Conservation (phyloP, 2,329 filamentous ascomycete species). For the Colletotrichum gigasporum region DNA sequence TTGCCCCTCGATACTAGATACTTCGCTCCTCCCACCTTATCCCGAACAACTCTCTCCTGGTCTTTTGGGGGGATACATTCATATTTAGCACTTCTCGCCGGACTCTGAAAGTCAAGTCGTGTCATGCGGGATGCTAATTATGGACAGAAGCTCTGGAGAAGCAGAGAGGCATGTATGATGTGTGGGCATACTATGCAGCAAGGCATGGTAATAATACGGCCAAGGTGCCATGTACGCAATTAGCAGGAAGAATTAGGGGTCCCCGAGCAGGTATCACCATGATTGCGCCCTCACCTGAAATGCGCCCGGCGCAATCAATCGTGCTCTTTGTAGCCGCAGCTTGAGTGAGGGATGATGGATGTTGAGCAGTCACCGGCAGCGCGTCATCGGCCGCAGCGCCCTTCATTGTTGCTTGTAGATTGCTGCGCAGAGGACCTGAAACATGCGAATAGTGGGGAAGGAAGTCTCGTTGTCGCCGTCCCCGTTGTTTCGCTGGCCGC, state of each 20-base stretch:
- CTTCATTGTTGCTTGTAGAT: conserved; percentile 28
- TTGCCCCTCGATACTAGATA: too few relatives aligned
- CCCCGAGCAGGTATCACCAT: conserved; percentile 11
- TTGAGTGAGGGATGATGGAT: conserved; percentile 21
- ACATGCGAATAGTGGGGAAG: conserved; percentile 18
- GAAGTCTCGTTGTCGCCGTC: not conserved
- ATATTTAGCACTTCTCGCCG: conserved; percentile 15
- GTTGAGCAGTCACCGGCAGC: not conserved
- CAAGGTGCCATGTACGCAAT: not conserved
- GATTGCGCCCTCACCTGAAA: conserved; percentile 14
- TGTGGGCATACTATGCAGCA: not conserved
- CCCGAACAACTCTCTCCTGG: too few relatives aligned
- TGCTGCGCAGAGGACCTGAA: conserved; percentile 24
- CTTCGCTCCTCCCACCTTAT: not conserved
- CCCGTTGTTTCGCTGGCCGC: not conserved
- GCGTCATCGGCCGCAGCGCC: not conserved
- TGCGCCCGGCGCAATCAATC: not conserved
- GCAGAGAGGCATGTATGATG: too few relatives aligned
- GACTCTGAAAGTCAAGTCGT: conserved; percentile 16
- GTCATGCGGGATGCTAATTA: conserved; percentile 22
- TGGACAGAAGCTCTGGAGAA: conserved; percentile 3
- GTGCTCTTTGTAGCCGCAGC: not conserved
- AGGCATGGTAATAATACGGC: not conserved
- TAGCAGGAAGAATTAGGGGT: not conserved
- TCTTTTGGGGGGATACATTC: not conserved